Evolutionary conservation across 208 protist species (phyloP), one percentile per base, ranked within the genome.

Genomic region (Trypanosoma rangeli): DNA sequence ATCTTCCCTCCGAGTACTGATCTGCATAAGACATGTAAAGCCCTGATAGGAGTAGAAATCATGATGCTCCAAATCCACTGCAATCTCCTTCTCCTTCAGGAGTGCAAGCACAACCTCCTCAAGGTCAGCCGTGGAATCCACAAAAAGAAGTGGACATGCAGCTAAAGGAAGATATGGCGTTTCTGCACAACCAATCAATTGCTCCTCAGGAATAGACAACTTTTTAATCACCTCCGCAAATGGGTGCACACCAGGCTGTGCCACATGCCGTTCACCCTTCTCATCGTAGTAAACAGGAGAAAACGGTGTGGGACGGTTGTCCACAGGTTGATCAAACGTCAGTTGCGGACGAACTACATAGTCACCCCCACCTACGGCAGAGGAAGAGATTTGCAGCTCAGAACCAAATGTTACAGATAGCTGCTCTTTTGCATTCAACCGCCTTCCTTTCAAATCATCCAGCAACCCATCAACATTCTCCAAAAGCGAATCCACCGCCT

Each of bases 11-110:
- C 97, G 83, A 1, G 97, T 99, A 57, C 96, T 98, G 60, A 99
- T 94, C 76, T 99, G 98, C 97, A 99, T 99, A 29, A 99, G 86
- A 79, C 98, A 99, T 12, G 94, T 95, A 71, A 99, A 98, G 35
- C 98, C 98, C 59, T 98, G 93, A 65, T 96, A 98, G 13, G 97
- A 97, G 73, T 97, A 95, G 68, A 92, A 98, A 56, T 85, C 82
- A 78, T 99, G 97, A 66, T 97, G 87, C 83, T 98, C 96, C 52
- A 99, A 59, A 81, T 99, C 98, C 0, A 99, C 79, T 4, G 98
- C 97, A 69, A 99, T 90, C 64, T 96, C 93, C 39, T 50, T 76
- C 66, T 79, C 79, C 16, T 68, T 10, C 5, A 85, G 57, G 53
- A 97, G 79, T 48, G 76, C 60, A 24, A 1, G 22, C 0, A 69